Conservation (phyloP, 2,329 filamentous ascomycete genomes). For the Talaromyces sp. region DNA sequence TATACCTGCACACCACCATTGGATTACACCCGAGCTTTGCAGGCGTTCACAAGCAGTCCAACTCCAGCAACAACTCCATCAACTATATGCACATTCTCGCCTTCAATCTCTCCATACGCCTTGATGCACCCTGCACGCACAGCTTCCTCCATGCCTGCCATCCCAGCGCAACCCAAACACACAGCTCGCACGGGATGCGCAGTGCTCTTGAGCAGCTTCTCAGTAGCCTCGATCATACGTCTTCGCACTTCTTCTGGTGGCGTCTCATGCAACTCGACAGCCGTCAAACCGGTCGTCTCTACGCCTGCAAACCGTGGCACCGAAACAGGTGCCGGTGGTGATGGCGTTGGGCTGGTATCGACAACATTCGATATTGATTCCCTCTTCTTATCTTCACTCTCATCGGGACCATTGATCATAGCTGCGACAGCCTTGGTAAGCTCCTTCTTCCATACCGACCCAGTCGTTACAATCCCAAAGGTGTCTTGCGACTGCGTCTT, state of each 20-base stretch:
- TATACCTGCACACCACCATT: background rate
- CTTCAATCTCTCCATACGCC: slow-evolving; percentile 59
- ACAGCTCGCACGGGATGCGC: slow-evolving; percentile 60
- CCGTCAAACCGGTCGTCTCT: slow-evolving; percentile 75
- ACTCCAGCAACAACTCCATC: slow-evolving; percentile 59
- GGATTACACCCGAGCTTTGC: slow-evolving; percentile 35
- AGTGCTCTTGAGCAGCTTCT: slow-evolving; percentile 56
- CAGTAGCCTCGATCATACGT: slow-evolving; percentile 68
- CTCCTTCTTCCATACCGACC: slow-evolving; percentile 75
- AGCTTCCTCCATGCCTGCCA: slow-evolving; percentile 77
- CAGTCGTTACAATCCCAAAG: slow-evolving; percentile 89
- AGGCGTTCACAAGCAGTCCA: slow-evolving; percentile 35
- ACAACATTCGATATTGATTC: slow-evolving; percentile 22
- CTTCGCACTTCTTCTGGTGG: slow-evolving; percentile 60
- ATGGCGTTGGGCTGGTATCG: background rate
- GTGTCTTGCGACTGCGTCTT: slow-evolving; percentile 39
- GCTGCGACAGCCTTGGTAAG: slow-evolving; percentile 62
- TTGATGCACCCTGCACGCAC: slow-evolving; percentile 68
- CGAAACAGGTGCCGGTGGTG: background rate
- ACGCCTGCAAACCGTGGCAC: slow-evolving; percentile 69
- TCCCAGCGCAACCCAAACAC: slow-evolving; percentile 84
- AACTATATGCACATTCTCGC: slow-evolving; percentile 63
- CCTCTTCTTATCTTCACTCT: slow-evolving; percentile 24
- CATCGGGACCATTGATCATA: slow-evolving; percentile 56
- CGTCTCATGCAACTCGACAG: slow-evolving; percentile 72